Evolutionary conservation across 2,329 filamentous ascomycete species (phyloP), one percentile per base, ranked within the genome.

Genomic region (Calonectria multiphialidica): DNA sequence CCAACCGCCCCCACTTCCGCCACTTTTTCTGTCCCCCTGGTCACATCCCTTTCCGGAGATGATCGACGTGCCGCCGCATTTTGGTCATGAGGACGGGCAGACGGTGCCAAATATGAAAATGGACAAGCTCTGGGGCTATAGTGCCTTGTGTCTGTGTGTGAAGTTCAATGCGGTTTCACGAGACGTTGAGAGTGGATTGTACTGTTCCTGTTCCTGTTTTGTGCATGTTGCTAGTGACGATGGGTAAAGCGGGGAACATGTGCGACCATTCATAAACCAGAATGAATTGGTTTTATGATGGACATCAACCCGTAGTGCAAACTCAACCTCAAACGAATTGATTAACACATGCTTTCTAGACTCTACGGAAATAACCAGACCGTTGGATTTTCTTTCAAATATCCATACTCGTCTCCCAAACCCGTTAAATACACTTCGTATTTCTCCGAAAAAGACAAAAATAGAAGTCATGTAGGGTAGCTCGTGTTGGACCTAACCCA

Each of bases 1-100:
- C 16, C 53, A 40, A 37, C 21, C 16, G 53, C 53, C 61, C 59
- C 61, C 61, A 64, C 61, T 64, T 50, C 44, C 44, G 61, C 61
- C 61, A 50, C 61, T 50, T 50, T 45, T 63, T 45, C 25, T n/a
- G 23, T 16, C 57, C 57, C 28, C 37, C 10, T 42, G 57, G 16
- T 57, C 18, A 5, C 40, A 40, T 37, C 57, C 16, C 12, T n/a
- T 45, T 28, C 25, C 21, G 57, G n/a, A 42, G 25, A 45, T 42
- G 40, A 37, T 35, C 21, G 50, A 33, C 50, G 33, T 16, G 25
- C 10, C 4, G 28, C 13, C 1, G n/a, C n/a, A 8, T 35, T 37
- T 2, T 35, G 30, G 21, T 35, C 9, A 40, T 3, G 15, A 8
- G 37, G 40, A 25, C 10, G 50, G 18, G n/a, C 33, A 3, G n/a